Evolutionary conservation across 495 filamentous ascomycete genomes (phyloP).

Genomic region (Neurospora tetraspora): DNA sequence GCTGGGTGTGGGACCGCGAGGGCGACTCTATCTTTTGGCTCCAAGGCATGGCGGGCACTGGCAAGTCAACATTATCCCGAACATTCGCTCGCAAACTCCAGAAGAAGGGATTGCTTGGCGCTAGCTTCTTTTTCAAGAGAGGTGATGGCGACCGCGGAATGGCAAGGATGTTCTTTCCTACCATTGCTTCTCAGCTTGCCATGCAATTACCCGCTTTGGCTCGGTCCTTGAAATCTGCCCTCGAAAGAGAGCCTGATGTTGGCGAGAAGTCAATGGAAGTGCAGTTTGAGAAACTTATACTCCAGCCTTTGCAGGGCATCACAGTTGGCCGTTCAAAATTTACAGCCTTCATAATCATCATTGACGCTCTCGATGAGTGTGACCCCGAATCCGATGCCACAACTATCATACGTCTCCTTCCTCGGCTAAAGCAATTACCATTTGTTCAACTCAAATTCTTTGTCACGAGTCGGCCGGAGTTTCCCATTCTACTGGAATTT

Average conservation of each 20-base stretch:
- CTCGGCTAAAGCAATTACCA: slow-evolving; percentile 4
- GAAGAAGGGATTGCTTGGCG: slow-evolving; percentile 12
- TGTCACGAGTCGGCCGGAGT: slow-evolving; percentile 35
- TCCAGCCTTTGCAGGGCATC: slow-evolving; percentile 24
- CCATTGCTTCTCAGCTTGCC: slow-evolving; percentile 33
- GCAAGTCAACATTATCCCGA: slow-evolving; percentile 36
- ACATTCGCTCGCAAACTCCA: slow-evolving; percentile 24
- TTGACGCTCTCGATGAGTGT: slow-evolving; percentile 48
- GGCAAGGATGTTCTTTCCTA: slow-evolving; percentile 34
- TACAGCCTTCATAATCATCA: slow-evolving; percentile 24
- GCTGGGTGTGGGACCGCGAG: slow-evolving; percentile 8
- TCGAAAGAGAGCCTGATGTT: slow-evolving; percentile 29
- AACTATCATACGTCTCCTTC: slow-evolving; percentile 28
- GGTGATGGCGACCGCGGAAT: slow-evolving; percentile 33
- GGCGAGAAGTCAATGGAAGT: slow-evolving; percentile 25
- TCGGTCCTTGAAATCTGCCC: slow-evolving; percentile 23
- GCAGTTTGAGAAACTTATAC: slow-evolving; percentile 42
- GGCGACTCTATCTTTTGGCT: slow-evolving; percentile 31
- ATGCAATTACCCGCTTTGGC: slow-evolving; percentile 17
- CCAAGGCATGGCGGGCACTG: slow-evolving; percentile 36
- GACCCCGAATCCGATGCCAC: slow-evolving; percentile 29
- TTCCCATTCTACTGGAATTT: slow-evolving; percentile 29
- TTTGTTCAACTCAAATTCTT: slow-evolving; percentile 12
- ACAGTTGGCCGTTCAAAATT: not conserved
- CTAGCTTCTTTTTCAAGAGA: slow-evolving; percentile 45